A percentile compares a stretch with the other conserved stretches of the same genome.
These are phyloP conservation scores for Alopecurus myosuroides DNA, from an alignment of 176 grass and related monocot species.

Conservation along the genomic window DNA sequence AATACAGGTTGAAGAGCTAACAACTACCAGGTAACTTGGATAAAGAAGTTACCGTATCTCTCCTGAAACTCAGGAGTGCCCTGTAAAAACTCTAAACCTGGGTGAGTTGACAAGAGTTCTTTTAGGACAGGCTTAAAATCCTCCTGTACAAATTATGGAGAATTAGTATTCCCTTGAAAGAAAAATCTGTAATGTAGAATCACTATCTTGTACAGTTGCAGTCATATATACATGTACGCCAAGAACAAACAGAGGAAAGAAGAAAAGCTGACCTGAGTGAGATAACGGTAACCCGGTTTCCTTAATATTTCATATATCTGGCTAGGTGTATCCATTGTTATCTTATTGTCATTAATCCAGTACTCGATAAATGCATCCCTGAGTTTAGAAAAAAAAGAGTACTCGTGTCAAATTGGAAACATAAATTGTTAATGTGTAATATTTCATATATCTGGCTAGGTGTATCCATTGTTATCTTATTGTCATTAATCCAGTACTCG, in stretches of 20 bases:
- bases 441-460: constrained; percentile 88
- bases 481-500: constrained; percentile 91
- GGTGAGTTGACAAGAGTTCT: constrained; percentile 91
- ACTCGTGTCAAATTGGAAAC: constrained; percentile 13
- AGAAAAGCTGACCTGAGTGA: constrained; percentile 61
- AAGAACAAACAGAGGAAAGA: constrained; percentile 22
- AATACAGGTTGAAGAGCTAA: neutral
- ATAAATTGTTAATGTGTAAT: constrained; percentile 13
- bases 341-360: constrained; percentile 93
- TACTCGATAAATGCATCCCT: constrained; percentile 97
- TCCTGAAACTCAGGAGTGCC: constrained; percentile 99
- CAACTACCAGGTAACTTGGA: neutral
- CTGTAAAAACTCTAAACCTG: constrained; percentile 98
- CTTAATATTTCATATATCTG: constrained; percentile 94
- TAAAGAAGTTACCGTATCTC: constrained; percentile 77
- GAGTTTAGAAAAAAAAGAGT: constrained; percentile 19
- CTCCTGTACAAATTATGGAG: constrained; percentile 53
- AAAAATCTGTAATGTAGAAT: neutral
- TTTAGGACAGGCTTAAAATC: constrained; percentile 92
- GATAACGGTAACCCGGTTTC: constrained; percentile 56
- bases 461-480: constrained; percentile 88
- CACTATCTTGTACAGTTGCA: neutral
- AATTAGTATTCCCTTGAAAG: neutral
- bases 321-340: constrained; percentile 75
- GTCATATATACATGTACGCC: neutral